Base-by-base conservation (phyloP, 2,329 filamentous ascomycete species). In the Aureobasidium sp. region DNA sequence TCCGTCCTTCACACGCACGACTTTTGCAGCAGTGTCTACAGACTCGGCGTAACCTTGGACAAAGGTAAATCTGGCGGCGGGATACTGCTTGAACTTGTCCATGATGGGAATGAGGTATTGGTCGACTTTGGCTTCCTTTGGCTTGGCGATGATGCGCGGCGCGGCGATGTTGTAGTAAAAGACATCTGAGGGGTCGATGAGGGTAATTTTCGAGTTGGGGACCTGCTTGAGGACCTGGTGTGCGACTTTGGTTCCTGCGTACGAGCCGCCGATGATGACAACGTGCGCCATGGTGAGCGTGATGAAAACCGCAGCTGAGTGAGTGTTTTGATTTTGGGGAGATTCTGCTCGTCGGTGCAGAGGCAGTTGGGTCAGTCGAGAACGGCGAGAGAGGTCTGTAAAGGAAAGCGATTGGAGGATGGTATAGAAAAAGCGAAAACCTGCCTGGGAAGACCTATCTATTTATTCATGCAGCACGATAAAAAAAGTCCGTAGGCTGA, bases 51-150 rank as follows among this genome's bases (percentile, higher is more conserved):
- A 70, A 17, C 73, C 81, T 36, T 76, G 70, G 62, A 83, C 71
- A 65, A 82, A 79, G 5, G 77, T 75, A 67, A 81, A 81, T n/a
- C 75, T 72, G 1, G 74, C 72, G 1, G 68, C 48, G 0, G 74
- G 69, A 66, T 83, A 83, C 25, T 75, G 62, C 52, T 75, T 70
- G 68, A 83, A 82, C 2, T 67, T 71, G 7, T 75, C 70, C 5
- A 69, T 65, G 63, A 84, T 77, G 6, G 77, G 73, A 8, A 62
- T 41, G 8, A 56, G 15, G 52, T 48, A 57, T 51, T 62, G 39
- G 31, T 62, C 44, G 42, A 44, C 37, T n/a, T 27, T 41, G 31
- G 41, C 53, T 51, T 58, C 25, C 36, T 56, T 42, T n/a, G 61
- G 49, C 36, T 62, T 57, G 25, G 61, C 52, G 52, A 62, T 48